Conservation (phyloP, 345 rosid species). For the Acer negundo region DNA sequence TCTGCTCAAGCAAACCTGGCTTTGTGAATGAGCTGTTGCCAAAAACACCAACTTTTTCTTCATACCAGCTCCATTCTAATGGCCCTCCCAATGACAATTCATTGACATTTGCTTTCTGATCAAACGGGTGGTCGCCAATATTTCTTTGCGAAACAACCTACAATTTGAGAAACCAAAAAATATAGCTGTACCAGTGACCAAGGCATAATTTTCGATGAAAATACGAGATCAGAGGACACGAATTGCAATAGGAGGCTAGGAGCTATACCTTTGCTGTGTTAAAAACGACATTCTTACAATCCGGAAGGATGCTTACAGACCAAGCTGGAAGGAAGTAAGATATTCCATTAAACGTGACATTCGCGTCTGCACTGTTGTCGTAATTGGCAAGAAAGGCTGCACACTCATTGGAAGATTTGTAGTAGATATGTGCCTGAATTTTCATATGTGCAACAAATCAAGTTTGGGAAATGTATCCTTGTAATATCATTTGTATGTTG, state of each 20-base stretch:
- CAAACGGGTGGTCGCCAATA: constrained; percentile 35
- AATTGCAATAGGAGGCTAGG: too few species aligned
- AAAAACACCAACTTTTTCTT: constrained; percentile 53
- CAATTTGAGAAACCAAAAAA: not conserved
- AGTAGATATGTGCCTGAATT: constrained; percentile 61
- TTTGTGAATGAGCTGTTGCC: constrained; percentile 48
- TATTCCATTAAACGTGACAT: constrained; percentile 49
- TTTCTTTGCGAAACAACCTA: constrained; percentile 58
- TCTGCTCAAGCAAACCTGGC: constrained; percentile 53
- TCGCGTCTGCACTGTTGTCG: constrained; percentile 44
- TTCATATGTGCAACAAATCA: not conserved
- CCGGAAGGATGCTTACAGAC: constrained; percentile 79
- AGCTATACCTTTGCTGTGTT: constrained; percentile 60
- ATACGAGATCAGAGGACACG: not conserved
- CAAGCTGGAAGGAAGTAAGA: constrained; percentile 63
- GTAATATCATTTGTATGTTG: not conserved
- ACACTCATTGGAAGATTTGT: constrained; percentile 48
- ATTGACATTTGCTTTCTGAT: constrained; percentile 20
- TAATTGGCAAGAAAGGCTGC: constrained; percentile 69
- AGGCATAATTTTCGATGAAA: not conserved
- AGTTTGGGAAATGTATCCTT: not conserved
- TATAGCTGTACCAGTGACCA: not conserved
- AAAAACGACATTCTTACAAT: constrained; percentile 55
- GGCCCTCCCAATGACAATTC: constrained; percentile 26
- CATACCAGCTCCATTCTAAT: constrained; percentile 55